phyloP scores from a whole-genome alignment of 2,329 filamentous ascomycete genomes.

The Pestalotiopsis sp. region DNA sequence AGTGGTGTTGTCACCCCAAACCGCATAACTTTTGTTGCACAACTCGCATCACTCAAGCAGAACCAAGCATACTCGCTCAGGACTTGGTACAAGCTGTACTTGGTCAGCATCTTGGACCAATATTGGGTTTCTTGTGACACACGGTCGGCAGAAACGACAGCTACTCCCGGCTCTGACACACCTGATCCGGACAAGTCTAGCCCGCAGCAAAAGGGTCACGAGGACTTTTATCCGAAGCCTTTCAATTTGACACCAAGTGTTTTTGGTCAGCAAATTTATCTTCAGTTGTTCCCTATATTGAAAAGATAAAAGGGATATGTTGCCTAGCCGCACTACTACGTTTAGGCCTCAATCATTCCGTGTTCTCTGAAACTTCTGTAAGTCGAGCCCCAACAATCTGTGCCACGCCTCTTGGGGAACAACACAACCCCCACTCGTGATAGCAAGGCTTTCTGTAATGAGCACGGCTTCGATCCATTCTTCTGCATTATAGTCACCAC shows the following conservation, averaged over 20 bases:
- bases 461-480: background rate
- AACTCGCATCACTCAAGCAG: background rate
- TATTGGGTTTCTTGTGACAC: constrained; percentile 2
- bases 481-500: background rate
- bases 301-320: background rate
- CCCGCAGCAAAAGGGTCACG: constrained; percentile 3
- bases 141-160: background rate
- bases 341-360: background rate
- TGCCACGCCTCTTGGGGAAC: background rate
- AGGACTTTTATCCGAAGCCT: constrained; percentile 5
- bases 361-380: background rate
- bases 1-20: background rate
- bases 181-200: constrained; percentile 1
- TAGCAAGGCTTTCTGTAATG: background rate
- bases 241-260: background rate
- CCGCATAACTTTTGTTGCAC: background rate
- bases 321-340: background rate
- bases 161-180: constrained; percentile 4
- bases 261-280: background rate
- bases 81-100: constrained; percentile 3
- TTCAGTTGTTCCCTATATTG: background rate
- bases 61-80: background rate
- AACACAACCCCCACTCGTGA: background rate
- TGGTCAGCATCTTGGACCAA: background rate
- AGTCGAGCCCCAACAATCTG: background rate